Percentiles rank a stretch among this genome's conserved stretches.
These are phyloP conservation scores for Pachyrhizus erosus DNA, from an alignment of 306 rosid genomes.

Conservation along the genomic window DNA sequence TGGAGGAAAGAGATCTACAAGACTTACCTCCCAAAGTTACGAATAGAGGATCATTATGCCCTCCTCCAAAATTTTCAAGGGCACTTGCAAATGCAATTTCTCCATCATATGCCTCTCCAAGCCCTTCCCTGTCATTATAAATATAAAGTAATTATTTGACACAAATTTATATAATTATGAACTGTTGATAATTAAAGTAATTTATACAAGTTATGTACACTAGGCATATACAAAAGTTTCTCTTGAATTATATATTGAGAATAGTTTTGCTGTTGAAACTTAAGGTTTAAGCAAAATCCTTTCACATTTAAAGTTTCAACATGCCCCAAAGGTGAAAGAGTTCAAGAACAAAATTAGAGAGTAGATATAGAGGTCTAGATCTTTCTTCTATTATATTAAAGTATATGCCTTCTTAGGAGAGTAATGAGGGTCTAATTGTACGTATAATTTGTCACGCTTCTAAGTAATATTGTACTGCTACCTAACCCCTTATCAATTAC, in stretches of 20 bases:
- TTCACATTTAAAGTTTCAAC: conserved; percentile 10
- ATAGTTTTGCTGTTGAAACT: neutral
- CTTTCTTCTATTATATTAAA: neutral
- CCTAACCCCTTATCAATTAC: neutral
- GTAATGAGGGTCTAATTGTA: neutral
- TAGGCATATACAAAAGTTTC: neutral
- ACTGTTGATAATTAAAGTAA: neutral
- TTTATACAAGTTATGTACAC: neutral
- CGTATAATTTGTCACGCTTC: neutral
- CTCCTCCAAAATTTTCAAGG: conserved; percentile 93
- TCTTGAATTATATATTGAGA: neutral
- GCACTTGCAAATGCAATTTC: conserved; percentile 89
- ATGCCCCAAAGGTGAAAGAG: neutral
- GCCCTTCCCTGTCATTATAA: conserved; percentile 74
- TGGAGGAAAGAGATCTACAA: conserved; percentile 9
- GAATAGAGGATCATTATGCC: conserved; percentile 88
- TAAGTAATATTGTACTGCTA: neutral
- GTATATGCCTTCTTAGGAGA: neutral
- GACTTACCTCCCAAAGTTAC: conserved; percentile 91
- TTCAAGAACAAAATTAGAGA: neutral
- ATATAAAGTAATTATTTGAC: neutral
- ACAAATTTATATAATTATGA: neutral
- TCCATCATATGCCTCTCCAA: conserved; percentile 86
- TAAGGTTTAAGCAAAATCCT: neutral
- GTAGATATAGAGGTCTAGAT: neutral